Evolutionary conservation across 2,329 filamentous ascomycete species (phyloP).

Genomic region (Epichloe baconii): DNA sequence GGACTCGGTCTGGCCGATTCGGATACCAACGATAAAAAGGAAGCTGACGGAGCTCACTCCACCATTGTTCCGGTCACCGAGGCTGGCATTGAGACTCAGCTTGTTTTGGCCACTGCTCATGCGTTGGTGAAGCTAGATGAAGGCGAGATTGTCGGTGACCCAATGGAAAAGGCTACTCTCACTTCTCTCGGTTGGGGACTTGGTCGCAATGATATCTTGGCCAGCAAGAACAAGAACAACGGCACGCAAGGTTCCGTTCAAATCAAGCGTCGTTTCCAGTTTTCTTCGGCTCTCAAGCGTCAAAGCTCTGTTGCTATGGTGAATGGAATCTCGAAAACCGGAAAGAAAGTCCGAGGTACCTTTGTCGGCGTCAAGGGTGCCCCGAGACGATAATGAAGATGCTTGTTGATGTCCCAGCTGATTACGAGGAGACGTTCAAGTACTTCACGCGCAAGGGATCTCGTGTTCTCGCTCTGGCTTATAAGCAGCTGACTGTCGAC

Average conservation of each 20-base stretch:
- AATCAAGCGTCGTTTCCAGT: conserved; percentile 94
- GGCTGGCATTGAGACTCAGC: conserved; percentile 67
- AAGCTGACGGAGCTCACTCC: conserved; percentile 72
- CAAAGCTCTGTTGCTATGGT: conserved; percentile 90
- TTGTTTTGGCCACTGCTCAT: conserved; percentile 90
- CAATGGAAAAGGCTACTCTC: conserved; percentile 96
- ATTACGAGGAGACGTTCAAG: conserved; percentile 98
- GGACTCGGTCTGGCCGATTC: conserved; percentile 63
- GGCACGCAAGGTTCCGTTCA: conserved; percentile 59
- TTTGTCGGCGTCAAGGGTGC: conserved; percentile 96
- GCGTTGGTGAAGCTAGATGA: conserved; percentile 93
- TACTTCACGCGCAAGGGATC: conserved; percentile 94
- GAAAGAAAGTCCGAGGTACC: conserved; percentile 67
- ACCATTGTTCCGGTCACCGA: conserved; percentile 59
- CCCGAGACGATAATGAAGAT: conserved; percentile 95
- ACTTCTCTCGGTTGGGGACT: conserved; percentile 81
- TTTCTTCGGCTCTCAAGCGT: conserved; percentile 90
- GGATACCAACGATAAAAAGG: conserved; percentile 50
- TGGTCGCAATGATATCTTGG: conserved; percentile 76
- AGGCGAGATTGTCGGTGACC: conserved; percentile 92
- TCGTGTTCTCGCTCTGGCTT: conserved; percentile 83
- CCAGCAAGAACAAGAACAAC: conserved; percentile 36
- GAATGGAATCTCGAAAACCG: conserved; percentile 56
- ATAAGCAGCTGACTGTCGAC: conserved; percentile 77
- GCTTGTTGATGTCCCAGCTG: conserved; percentile 65